These are phyloP conservation scores for Tuber indicum DNA, from an alignment of 495 filamentous ascomycete species.

Conservation along the genomic window DNA sequence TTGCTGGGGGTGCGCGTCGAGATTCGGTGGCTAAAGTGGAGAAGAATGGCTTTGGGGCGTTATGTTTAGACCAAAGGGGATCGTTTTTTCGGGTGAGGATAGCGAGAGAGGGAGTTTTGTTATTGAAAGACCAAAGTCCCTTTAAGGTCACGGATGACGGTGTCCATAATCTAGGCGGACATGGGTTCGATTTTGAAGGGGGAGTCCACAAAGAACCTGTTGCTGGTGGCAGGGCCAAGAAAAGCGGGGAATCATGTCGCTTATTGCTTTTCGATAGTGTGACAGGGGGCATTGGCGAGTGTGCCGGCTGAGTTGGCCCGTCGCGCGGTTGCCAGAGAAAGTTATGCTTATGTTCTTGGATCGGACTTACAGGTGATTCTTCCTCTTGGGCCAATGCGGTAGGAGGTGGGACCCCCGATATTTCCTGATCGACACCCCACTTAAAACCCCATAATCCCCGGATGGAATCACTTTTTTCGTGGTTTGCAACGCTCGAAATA, in stretches of 20 bases:
- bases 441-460: neutral
- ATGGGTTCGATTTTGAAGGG: conserved; percentile 13
- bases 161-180: conserved; percentile 19
- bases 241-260: conserved; percentile 35
- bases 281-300: conserved; percentile 18
- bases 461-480: neutral
- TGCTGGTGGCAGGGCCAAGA: conserved; percentile 22
- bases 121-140: conserved; percentile 15
- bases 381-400: neutral
- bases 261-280: conserved; percentile 15
- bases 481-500: neutral
- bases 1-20: neutral
- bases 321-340: conserved; percentile 24
- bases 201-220: conserved; percentile 14
- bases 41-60: conserved; percentile 7
- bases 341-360: conserved; percentile 4
- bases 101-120: conserved; percentile 6
- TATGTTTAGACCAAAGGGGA: conserved; percentile 19
- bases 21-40: neutral
- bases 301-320: conserved; percentile 22
- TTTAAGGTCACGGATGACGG: conserved; percentile 14
- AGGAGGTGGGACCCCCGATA: neutral
- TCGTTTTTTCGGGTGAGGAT: conserved; percentile 13
- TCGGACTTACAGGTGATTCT: neutral
- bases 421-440: neutral